Evolutionary conservation across 2,329 filamentous ascomycete genomes (phyloP).

Genomic region (Aspergillus puulaauensis): DNA sequence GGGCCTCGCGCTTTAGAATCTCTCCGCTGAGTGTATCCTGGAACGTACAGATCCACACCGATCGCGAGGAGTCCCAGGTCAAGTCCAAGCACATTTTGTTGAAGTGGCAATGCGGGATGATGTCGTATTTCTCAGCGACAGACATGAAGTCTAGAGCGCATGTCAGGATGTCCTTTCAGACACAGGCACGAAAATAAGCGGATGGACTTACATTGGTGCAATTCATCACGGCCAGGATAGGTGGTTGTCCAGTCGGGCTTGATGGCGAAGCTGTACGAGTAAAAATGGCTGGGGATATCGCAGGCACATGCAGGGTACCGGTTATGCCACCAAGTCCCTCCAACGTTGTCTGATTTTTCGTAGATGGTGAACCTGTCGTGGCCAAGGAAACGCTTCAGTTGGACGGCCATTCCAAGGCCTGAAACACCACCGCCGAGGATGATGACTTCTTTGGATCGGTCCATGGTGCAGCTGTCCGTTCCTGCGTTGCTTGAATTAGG

Average conservation of each 20-base stretch:
- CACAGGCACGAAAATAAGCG: too few species aligned
- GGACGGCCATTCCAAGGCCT: conserved; percentile 2
- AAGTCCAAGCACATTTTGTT: not conserved
- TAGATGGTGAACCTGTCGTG: conserved; percentile 21
- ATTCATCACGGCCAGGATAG: conserved; percentile 30
- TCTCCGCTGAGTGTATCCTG: not conserved
- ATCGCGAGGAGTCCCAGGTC: not conserved
- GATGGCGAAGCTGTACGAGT: conserved; percentile 43
- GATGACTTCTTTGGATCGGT: conserved; percentile 1
- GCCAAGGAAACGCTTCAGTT: not conserved
- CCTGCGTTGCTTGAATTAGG: too few species aligned
- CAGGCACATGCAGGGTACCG: conserved; percentile 38
- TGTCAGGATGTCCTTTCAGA: too few species aligned
- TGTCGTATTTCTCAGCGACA: not conserved
- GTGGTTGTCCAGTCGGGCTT: conserved; percentile 44
- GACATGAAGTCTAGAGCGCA: not conserved
- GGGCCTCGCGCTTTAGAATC: not conserved
- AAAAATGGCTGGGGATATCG: conserved; percentile 29
- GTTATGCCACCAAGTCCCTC: conserved; percentile 35
- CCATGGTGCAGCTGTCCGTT: not conserved
- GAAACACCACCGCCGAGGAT: conserved; percentile 2
- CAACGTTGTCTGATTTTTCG: conserved; percentile 29
- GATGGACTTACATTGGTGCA: not conserved
- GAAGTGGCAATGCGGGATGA: not conserved
- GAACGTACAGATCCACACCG: not conserved